Evolutionary conservation across 345 rosid species (phyloP).

Genomic region (Lepidium africanum): DNA sequence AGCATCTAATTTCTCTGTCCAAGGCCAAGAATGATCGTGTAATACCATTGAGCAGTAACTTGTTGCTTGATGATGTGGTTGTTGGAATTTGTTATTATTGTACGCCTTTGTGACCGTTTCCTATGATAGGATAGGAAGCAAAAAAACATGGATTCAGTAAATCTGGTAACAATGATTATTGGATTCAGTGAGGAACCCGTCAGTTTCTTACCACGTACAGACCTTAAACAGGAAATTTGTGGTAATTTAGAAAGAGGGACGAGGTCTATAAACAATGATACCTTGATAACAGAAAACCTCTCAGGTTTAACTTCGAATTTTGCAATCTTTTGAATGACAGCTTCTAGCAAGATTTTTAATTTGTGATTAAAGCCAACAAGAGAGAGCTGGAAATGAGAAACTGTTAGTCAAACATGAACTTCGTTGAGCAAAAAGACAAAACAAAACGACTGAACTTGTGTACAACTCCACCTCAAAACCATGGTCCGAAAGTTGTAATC

Average conservation of each 20-base stretch:
- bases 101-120: constrained; percentile 59
- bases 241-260: neutral
- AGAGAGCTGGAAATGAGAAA: constrained; percentile 40
- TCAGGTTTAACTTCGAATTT: constrained; percentile 62
- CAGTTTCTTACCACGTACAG: neutral
- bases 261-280: constrained; percentile 16
- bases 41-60: constrained; percentile 57
- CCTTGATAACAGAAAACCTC: constrained; percentile 78
- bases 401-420: neutral
- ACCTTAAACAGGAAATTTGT: neutral
- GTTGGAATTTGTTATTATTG: constrained; percentile 62
- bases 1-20: constrained; percentile 65
- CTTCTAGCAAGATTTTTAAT: constrained; percentile 65
- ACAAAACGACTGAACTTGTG: neutral
- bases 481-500: constrained; percentile 30
- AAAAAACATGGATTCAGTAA: neutral
- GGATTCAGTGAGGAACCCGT: neutral
- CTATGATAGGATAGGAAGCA: constrained; percentile 24
- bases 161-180: neutral
- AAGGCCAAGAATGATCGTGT: constrained; percentile 51
- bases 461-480: constrained; percentile 58
- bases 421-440: neutral
- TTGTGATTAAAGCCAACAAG: constrained; percentile 80
- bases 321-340: constrained; percentile 54
- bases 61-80: constrained; percentile 69